Base-by-base conservation (phyloP, 495 filamentous ascomycete genomes). In the Parachaetomium inaequale region DNA sequence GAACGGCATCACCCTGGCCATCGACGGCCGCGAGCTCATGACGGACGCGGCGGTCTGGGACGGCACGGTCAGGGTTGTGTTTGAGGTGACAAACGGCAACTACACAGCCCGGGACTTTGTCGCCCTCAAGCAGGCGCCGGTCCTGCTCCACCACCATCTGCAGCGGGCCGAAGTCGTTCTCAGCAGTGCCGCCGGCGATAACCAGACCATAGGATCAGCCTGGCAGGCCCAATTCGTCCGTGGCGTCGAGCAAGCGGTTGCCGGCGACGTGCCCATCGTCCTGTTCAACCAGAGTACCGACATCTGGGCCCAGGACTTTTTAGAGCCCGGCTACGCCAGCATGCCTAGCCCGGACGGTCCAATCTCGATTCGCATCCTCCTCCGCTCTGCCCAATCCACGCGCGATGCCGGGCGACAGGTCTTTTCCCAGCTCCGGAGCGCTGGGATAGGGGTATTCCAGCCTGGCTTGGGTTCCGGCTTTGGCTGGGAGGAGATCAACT, bases 401-500 rank as follows among this genome's bases (percentile, higher is more conserved):
- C 34, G 53, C 5, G 34, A 28, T 2, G 53, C 53, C 15, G 53
- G 53, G 0, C 53, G 53, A 1, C 53, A 55, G n/a, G 36, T 55
- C 12, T 55, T 55, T 11, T 42, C 53, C 23, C 53, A 43, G 36
- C 53, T 55, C 38, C 53, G 34, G 2, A 29, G 34, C 14, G 23
- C 25, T 1, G 36, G 53, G 0, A n/a, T 43, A 2, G 53, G 53
- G 12, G 53, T 23, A 3, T 55, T 55, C 36, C 53, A 43, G 10
- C 53, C 53, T n/a, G 36, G 36, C 14, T 55, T 36, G 2, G 36
- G 36, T 3, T 55, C 53, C 36, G 34, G 53, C 23, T 55, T 55
- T 43, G 53, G 53, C 36, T 55, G 34, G 34, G 53, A 55, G 15
- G 53, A 55, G 36, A 55, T 55, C 34, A 43, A 55, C 34, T 55